Percentiles rank a stretch among this genome's conserved stretches.
Evolutionary conservation across 2,329 filamentous ascomycete genomes (phyloP).

Genomic region (Alternaria rosae): DNA sequence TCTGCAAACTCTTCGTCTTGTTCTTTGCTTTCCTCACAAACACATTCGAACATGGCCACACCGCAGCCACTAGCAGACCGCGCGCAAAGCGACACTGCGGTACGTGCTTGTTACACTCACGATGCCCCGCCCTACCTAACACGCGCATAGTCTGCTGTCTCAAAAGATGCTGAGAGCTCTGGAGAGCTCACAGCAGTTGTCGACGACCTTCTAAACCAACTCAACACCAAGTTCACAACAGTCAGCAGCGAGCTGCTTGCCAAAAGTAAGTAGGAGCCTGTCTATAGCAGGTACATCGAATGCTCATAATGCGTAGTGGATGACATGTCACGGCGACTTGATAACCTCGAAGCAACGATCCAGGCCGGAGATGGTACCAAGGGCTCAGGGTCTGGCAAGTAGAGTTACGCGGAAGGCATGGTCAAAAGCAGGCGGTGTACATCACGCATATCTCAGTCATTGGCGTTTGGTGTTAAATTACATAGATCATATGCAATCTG

Average conservation of each 20-base stretch:
- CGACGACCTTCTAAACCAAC: conserved; percentile 83
- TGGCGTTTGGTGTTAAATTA: background rate
- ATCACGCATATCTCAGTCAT: background rate
- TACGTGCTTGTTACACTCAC: conserved; percentile 16
- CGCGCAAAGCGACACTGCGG: conserved; percentile 30
- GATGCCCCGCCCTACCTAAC: background rate
- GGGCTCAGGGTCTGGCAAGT: conserved; percentile 35
- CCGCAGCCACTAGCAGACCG: conserved; percentile 31
- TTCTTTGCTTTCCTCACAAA: background rate
- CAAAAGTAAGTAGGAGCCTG: conserved; percentile 71
- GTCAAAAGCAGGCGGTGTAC: background rate
- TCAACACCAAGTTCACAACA: conserved; percentile 84
- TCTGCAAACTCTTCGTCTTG: rapidly evolving
- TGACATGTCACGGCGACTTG: conserved; percentile 86
- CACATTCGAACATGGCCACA: conserved; percentile 25
- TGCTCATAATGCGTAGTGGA: conserved; percentile 69
- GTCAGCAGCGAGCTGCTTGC: conserved; percentile 87
- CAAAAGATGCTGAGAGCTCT: conserved; percentile 36
- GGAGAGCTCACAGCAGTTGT: conserved; percentile 79
- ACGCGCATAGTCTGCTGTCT: conserved; percentile 22
- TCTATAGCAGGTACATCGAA: background rate
- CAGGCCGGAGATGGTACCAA: conserved; percentile 60
- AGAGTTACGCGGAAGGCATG: background rate
- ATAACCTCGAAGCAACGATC: conserved; percentile 80
- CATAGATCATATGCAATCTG: conserved; percentile 6